Evolutionary conservation across 179 eudicot species (phyloP).

Genomic region (Beta lomatogona): DNA sequence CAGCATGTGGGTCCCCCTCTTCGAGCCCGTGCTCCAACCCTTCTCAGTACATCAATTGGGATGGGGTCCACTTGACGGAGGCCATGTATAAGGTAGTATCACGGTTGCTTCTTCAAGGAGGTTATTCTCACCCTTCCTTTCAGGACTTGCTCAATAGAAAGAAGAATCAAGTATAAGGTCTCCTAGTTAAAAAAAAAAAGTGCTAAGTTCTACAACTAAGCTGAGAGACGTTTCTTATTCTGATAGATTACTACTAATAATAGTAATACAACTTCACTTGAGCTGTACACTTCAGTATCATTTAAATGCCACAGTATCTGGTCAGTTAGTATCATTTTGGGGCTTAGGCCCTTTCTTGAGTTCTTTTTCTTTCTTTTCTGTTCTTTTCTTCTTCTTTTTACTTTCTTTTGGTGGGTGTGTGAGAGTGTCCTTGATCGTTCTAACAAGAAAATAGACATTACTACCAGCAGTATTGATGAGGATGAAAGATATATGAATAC

Average conservation of each 20-base stretch:
- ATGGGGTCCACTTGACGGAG: conserved; percentile 90
- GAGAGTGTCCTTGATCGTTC: neutral
- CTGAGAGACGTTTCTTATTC: neutral
- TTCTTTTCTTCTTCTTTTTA: neutral
- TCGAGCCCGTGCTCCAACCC: conserved; percentile 56
- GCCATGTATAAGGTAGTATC: conserved; percentile 72
- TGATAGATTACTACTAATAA: neutral
- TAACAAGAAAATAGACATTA: neutral
- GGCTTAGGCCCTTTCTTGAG: neutral
- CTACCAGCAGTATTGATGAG: neutral
- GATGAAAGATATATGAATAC: neutral
- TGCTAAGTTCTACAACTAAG: neutral
- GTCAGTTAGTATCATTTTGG: neutral
- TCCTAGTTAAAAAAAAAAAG: neutral
- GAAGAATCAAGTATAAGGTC: conserved; percentile 20
- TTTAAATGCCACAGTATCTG: neutral
- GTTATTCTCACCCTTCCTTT: conserved; percentile 57
- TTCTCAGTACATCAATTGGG: conserved; percentile 75
- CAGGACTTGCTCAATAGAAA: conserved; percentile 50
- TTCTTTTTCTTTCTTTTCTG: neutral
- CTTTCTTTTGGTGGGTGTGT: neutral
- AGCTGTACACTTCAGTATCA: neutral
- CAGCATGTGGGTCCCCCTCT: conserved; percentile 62
- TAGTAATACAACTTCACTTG: neutral
- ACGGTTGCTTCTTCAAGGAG: conserved; percentile 46